A percentile compares a stretch with the other conserved stretches of the same genome.
These are phyloP conservation scores for barley (Hordeum vulgare) DNA, from an alignment of 176 grass and related monocot species.

Conservation along the genomic window MorexV3_pseudomolecules_assembly NC_058524.1:627751896-627752395, in stretches of 20 bases:
- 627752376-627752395: not conserved
- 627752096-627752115: constrained; percentile 27
- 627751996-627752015: constrained; percentile 23
- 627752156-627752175: constrained; percentile 54
- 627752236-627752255: constrained; percentile 28
- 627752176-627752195: constrained; percentile 62
- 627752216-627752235: constrained; percentile 35
- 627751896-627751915: constrained; percentile 59
- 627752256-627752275: constrained; percentile 36
- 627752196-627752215: constrained; percentile 47
- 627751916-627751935: not conserved
- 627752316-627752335: not conserved
- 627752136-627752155: constrained; percentile 55
- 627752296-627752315: not conserved
- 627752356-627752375: not conserved
- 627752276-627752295: constrained; percentile 13
- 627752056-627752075: constrained; percentile 38
- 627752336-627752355: constrained; percentile 8
- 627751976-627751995: too few relatives aligned
- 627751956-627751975: not conserved
- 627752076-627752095: constrained; percentile 26
- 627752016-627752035: constrained; percentile 78
- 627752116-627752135: constrained; percentile 16
- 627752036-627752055: constrained; percentile 48
- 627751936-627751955: not conserved